These are phyloP conservation scores for Dillenia turbinata DNA, from an alignment of 164 flowering plant species.

Conservation along the genomic window DNA sequence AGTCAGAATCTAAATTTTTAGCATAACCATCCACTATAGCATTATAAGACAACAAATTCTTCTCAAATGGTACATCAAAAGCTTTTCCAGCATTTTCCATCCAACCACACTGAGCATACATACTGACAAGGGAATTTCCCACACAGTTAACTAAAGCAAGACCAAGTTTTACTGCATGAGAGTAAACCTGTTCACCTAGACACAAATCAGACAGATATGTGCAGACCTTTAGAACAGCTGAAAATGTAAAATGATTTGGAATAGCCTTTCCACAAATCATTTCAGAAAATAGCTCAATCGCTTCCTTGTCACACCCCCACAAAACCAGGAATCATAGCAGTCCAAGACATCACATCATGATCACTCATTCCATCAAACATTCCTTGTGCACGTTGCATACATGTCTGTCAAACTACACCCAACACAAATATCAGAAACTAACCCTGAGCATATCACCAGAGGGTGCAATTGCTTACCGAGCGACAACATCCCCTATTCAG, in stretches of 20 bases:
- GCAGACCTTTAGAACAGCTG: conserved; percentile 78
- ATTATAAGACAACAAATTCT: conserved; percentile 69
- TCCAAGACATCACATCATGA: conserved; percentile 92
- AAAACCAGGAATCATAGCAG: conserved; percentile 72
- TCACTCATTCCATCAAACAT: conserved; percentile 61
- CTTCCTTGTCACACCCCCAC: conserved; percentile 55
- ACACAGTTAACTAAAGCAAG: conserved; percentile 53
- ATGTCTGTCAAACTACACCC: conserved; percentile 78
- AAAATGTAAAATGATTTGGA: conserved; percentile 77
- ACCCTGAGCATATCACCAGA: conserved; percentile 38
- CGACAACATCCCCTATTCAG: conserved; percentile 38
- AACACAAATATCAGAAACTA: conserved; percentile 59
- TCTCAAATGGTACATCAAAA: conserved; percentile 68
- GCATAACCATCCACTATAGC: conserved; percentile 58
- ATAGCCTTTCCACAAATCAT: conserved; percentile 44
- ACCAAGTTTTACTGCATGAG: conserved; percentile 53
- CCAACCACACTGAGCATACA: conserved; percentile 57
- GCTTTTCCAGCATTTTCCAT: conserved; percentile 75
- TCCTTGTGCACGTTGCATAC: conserved; percentile 65
- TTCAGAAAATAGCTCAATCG: conserved; percentile 44
- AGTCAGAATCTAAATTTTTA: conserved; percentile 43
- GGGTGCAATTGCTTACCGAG: conserved; percentile 71
- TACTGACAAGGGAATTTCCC: conserved; percentile 73
- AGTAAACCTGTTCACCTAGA: conserved; percentile 54
- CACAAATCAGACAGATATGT: conserved; percentile 41